Evolutionary conservation across 768 basidiomycete genomes (phyloP), one percentile per base, ranked within the genome.

Genomic region (Leccinum incarnatum): DNA sequence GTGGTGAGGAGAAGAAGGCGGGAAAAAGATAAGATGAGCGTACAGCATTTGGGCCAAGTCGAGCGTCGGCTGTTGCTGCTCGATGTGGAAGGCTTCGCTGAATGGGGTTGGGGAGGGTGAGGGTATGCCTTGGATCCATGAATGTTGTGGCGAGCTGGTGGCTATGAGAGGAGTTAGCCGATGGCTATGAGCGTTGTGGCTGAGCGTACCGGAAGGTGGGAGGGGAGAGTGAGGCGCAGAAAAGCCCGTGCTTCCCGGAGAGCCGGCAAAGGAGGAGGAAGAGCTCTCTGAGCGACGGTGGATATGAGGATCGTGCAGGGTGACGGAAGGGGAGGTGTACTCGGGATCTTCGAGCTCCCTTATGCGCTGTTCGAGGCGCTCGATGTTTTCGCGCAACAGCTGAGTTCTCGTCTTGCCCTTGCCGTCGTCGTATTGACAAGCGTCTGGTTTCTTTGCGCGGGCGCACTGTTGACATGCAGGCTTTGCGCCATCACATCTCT

Each of bases 351-450:
- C 89, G 60, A 91, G 84, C 64, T 91, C 88, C 52, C 81, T 79
- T 61, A 91, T 81, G 57, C 89, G 77, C 48, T 84, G 78, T 70
- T 92, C 89, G 56, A 91, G 83, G 40, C 84, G 84, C 47, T 79
- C 77, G 62, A 92, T 88, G 67, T 86, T 88, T 69, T 92, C 90
- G 57, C 88, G 85, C 57, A 92, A 80, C 52, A 91, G 71, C 66
- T 91, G 89, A 0, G 90, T 91, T 60, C 89, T 80, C 48, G 88
- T 91, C 77, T 91, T 91, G 51, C 88, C 87, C 76, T 87, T 89
- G 25, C 90, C 90, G 72, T 92, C 90, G 64, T 92, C 90, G 69
- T 91, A 92, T 66, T 89, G 87, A 72, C 90, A 92, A 11, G 70
- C 76, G 3, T 90, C 87, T 53, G 76, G 77, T 69, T 90, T 91